phyloP scores from a whole-genome alignment of 495 filamentous ascomycete species.

The Lindgomyces ingoldianus region DNA sequence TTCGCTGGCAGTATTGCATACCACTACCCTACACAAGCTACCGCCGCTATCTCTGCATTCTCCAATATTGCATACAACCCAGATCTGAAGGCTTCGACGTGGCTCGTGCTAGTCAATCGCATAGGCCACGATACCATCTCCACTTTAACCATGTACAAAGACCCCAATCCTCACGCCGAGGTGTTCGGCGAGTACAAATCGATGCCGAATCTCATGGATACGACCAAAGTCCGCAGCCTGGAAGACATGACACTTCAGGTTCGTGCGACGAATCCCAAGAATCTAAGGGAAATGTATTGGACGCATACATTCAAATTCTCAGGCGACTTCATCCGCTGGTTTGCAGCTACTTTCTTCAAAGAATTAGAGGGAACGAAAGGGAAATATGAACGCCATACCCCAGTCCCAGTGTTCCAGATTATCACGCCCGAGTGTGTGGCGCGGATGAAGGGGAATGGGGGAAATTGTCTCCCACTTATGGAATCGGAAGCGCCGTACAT shows the following conservation, averaged over 20 bases:
- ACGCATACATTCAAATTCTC: constrained; percentile 13
- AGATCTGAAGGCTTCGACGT: constrained; percentile 4
- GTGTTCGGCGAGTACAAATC: neutral
- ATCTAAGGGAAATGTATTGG: constrained; percentile 10
- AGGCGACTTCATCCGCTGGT: neutral
- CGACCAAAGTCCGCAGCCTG: neutral
- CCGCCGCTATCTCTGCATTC: constrained; percentile 4
- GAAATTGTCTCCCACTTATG: constrained; percentile 1
- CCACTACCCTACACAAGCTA: neutral
- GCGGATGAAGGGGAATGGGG: constrained; percentile 16
- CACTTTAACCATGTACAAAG: constrained; percentile 36
- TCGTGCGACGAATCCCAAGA: neutral
- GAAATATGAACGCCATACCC: neutral
- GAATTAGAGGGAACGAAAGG: neutral
- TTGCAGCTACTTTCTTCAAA: constrained; percentile 3
- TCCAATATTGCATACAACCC: neutral
- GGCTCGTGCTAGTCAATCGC: neutral
- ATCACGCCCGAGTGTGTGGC: constrained; percentile 1
- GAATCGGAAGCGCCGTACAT: constrained; percentile 9
- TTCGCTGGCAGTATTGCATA: constrained; percentile 4
- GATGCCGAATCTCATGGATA: neutral
- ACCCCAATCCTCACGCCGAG: constrained; percentile 37
- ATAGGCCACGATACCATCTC: neutral
- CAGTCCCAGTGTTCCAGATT: constrained; percentile 3
- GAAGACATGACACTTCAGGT: neutral